A percentile compares a stretch with the other conserved stretches of the same genome.
Evolutionary conservation across 2,329 filamentous ascomycete species (phyloP).

Genomic region (Anisogramma anomala): DNA sequence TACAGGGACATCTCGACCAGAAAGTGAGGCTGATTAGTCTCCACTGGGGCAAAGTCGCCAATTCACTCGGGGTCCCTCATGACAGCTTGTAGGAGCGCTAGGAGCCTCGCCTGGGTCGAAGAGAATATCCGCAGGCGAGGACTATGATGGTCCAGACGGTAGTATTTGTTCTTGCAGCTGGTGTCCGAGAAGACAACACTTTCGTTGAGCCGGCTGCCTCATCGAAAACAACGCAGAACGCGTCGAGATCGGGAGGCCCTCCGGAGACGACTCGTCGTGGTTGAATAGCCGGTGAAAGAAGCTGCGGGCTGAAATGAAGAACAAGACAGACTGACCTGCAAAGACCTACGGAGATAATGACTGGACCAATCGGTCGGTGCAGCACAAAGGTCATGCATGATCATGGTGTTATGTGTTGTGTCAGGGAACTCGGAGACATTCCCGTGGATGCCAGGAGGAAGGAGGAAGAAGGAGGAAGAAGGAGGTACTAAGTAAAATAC

Average conservation of each 20-base stretch:
- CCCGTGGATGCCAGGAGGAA: background rate
- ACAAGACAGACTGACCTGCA: background rate
- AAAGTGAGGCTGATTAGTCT: too few relatives aligned
- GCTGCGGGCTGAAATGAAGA: slow-evolving; percentile 5
- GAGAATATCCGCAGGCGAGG: slow-evolving; percentile 20
- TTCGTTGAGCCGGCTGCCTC: slow-evolving; percentile 18
- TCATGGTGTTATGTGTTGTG: too few relatives aligned
- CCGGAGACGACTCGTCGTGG: slow-evolving; percentile 18
- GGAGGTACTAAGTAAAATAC: background rate
- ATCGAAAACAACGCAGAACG: slow-evolving; percentile 21
- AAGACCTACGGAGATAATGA: background rate
- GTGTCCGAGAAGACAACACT: slow-evolving; percentile 6
- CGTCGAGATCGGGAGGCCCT: slow-evolving; percentile 21
- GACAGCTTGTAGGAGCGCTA: slow-evolving; percentile 22
- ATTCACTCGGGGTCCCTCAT: too few relatives aligned
- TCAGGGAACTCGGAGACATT: too few relatives aligned
- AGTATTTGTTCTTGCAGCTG: slow-evolving; percentile 21
- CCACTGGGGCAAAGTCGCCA: too few relatives aligned
- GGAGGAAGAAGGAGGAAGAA: background rate
- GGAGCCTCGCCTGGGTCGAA: slow-evolving; percentile 24
- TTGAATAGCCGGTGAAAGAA: slow-evolving; percentile 13
- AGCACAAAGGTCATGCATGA: background rate
- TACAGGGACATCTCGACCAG: too few relatives aligned
- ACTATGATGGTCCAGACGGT: slow-evolving; percentile 25
- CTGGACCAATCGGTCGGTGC: background rate